phyloP scores from a whole-genome alignment of 495 filamentous ascomycete genomes.

The Lindgomyces ingoldianus region DNA sequence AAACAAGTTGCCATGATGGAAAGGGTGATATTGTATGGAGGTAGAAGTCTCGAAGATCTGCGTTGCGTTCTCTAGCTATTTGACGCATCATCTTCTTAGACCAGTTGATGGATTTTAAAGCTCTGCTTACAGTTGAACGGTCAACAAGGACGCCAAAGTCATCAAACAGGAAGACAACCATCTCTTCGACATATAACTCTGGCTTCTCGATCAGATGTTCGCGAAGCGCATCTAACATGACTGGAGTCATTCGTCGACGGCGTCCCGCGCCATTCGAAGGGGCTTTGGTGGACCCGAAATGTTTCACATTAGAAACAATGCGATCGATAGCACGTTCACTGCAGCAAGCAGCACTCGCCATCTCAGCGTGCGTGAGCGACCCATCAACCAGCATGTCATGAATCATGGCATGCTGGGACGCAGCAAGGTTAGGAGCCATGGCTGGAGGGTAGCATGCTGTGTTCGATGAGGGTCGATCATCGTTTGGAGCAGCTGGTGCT shows the following conservation, averaged over 20 bases:
- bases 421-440: neutral
- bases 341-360: neutral
- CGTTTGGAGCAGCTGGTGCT: too few species aligned
- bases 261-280: slow-evolving; percentile 8
- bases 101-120: slow-evolving; percentile 23
- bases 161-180: slow-evolving; percentile 44
- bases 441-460: too few species aligned
- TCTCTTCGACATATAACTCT: slow-evolving; percentile 41
- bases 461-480: too few species aligned
- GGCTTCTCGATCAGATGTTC: slow-evolving; percentile 45
- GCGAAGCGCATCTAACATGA: slow-evolving; percentile 32
- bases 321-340: neutral
- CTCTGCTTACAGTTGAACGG: slow-evolving; percentile 37
- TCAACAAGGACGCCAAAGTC: slow-evolving; percentile 41
- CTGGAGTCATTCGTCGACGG: slow-evolving; percentile 8
- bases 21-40: slow-evolving; percentile 39
- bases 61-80: slow-evolving; percentile 42
- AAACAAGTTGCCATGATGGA: neutral
- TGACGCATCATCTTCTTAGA: slow-evolving; percentile 42
- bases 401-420: neutral
- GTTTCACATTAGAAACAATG: neutral
- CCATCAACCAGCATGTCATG: neutral
- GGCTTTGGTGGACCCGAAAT: neutral
- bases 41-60: slow-evolving; percentile 46
- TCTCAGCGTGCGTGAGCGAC: neutral